phyloP scores from a whole-genome alignment of 1,284 basidiomycete genomes.

The Puccinia coronata region DNA sequence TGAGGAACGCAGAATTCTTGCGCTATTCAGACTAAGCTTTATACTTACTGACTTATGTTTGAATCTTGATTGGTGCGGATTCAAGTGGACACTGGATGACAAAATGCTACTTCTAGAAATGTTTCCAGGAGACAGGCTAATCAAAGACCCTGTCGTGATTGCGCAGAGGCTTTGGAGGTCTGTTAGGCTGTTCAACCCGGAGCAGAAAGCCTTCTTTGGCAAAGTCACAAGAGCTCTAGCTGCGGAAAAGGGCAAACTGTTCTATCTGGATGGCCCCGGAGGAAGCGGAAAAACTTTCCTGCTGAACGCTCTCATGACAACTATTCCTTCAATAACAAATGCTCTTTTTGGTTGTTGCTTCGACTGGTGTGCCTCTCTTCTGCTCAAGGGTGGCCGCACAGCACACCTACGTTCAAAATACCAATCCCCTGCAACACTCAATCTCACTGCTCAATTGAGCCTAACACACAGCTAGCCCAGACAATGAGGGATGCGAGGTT shows the following conservation, averaged over 20 bases:
- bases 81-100: too few species aligned
- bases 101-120: too few species aligned
- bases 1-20: too few species aligned
- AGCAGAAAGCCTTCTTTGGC: not conserved
- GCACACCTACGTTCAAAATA: not conserved
- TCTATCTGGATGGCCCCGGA: not conserved
- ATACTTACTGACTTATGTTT: too few species aligned
- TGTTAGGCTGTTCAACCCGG: not conserved
- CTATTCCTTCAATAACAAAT: not conserved
- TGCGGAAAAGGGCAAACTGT: not conserved
- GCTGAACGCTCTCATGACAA: constrained; percentile 2
- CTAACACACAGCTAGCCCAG: not conserved
- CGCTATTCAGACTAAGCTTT: too few species aligned
- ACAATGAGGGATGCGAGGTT: not conserved
- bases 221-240: not conserved
- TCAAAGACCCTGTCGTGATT: too few species aligned
- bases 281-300: constrained; percentile 12
- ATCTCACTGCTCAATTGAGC: not conserved
- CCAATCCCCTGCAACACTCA: not conserved
- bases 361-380: not conserved
- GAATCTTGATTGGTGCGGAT: too few species aligned
- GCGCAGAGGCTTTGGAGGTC: too few species aligned
- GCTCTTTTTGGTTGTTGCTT: not conserved
- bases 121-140: too few species aligned
- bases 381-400: not conserved